Evolutionary conservation across 2,329 filamentous ascomycete genomes (phyloP).

Genomic region (Anthostomella pinea): DNA sequence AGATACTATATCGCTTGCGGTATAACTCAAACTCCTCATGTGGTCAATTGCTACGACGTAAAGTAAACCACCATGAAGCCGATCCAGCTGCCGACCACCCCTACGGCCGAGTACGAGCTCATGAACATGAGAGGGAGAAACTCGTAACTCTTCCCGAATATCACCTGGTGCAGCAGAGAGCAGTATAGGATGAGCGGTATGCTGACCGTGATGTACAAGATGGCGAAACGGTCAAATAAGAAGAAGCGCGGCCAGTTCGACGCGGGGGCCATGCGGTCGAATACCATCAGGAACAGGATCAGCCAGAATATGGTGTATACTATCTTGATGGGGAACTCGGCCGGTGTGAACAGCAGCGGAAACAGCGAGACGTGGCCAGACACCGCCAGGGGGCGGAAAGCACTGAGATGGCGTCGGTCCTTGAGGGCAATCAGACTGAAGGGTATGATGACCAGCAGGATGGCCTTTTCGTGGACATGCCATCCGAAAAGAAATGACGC

Average conservation of each 20-base stretch:
- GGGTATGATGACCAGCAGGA: slow-evolving; percentile 89
- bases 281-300: slow-evolving; percentile 77
- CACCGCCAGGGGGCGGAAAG: slow-evolving; percentile 87
- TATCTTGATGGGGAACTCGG: slow-evolving; percentile 92
- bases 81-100: slow-evolving; percentile 94
- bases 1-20: no score
- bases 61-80: slow-evolving; percentile 95
- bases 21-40: neutral
- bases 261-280: slow-evolving; percentile 84
- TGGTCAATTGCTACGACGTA: slow-evolving; percentile 40
- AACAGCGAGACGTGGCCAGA: slow-evolving; percentile 95
- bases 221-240: slow-evolving; percentile 84
- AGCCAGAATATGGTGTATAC: slow-evolving; percentile 93
- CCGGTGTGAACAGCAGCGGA: slow-evolving; percentile 84
- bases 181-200: slow-evolving; percentile 89
- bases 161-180: slow-evolving; percentile 75
- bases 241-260: slow-evolving; percentile 79
- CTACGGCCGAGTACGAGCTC: slow-evolving; percentile 88
- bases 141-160: slow-evolving; percentile 80
- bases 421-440: slow-evolving; percentile 90
- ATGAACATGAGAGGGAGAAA: slow-evolving; percentile 97
- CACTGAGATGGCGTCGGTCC: slow-evolving; percentile 85
- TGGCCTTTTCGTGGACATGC: slow-evolving; percentile 98
- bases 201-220: slow-evolving; percentile 84
- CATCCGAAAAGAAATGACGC: slow-evolving; percentile 96